Evolutionary conservation across 176 grass and related monocot species (phyloP), one percentile per base, ranked within the genome.

Genomic region (Zoysia pacifica): DNA sequence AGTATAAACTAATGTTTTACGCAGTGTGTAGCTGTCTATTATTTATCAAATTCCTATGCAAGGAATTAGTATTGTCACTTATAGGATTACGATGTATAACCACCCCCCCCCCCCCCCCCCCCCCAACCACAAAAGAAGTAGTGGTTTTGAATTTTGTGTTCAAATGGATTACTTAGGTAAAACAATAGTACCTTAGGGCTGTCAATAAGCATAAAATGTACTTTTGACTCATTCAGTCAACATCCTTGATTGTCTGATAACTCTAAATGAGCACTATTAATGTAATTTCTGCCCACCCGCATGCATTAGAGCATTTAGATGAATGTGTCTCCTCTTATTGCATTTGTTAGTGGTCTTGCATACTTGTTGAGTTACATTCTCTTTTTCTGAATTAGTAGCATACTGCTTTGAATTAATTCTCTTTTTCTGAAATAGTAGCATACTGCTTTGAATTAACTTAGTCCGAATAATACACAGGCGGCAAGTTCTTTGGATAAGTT

Each of bases 401-500:
- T 28, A 28, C 28, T 28, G 28, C 28, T 28, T 28, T 28, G 28
- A 28, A 28, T 28, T 28, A 28, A 28, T 28, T 28, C 28, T 28
- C 28, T 28, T 28, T 28, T 28, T 28, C 28, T 28, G 28, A 28
- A 28, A 28, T 28, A 28, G 28, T n/a, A 12, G 36, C 18, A 68
- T 81, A 42, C 77, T 62, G 6, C 9, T 77, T 87, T 78, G 47
- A 10, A 37, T 68, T 88, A 82, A 74, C 74, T 76, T 5, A 15
- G 19, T 28, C 28, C 28, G 28, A 76, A 76, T 37, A 50, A 28
- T 80, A 13, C 63, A 43, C 82, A 90, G 88, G 79, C 74, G 80
- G 83, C 69, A 55, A 78, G 51, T 85, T 80, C 79, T 46, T 76
- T 80, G 7, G 91, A 93, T 76, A 93, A 88, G 73, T 72, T 77